Base-by-base conservation (phyloP, 1,139 yeast genomes). In the Pichia inconspicua region DNA sequence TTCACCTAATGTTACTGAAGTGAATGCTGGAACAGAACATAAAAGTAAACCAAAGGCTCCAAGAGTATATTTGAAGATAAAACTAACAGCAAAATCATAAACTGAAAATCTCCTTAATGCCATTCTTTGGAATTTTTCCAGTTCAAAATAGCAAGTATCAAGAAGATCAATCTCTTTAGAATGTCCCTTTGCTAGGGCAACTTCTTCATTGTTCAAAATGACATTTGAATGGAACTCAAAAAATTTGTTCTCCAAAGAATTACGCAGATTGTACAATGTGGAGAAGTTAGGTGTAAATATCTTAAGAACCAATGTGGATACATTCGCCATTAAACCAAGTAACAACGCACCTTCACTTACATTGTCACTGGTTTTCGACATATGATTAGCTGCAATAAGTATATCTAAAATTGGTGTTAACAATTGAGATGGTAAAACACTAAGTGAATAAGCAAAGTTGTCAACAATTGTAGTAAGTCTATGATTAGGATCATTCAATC, bases 231-330 rank as follows among this genome's bases (percentile, higher is more conserved):
- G 97, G 34, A 85, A 76, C 25, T 84, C 77, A 57, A 96, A 79
- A 56, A 88, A 83, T 60, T 85, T 84, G 52, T 96, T 95, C 66
- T 90, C 97, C 47, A 88, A 70, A 45, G 80, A 77, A 14, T 96
- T 92, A 61, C 83, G 81, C 53, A 82, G 81, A 46, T 88, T 75
- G 1, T 95, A 88, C 48, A 87, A 72, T 61, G 77, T 84, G 28
- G 96, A 94, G 62, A 90, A 90, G 44, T 95, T 95, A 9, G 97
- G 97, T 12, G 96, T 86, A 58, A 89, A 78, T 48, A 85, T 71
- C 55, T 84, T 74, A 56, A 90, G 70, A 42, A 84, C 70, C 43
- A 82, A 73, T 3, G 96, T 88, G 17, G 96, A 86, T 37, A 84
- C 68, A 62, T 88, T 94, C 5, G 95, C 89, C 52, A 90, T 72